These are phyloP conservation scores for Aspergillus melleus DNA, from an alignment of 2,329 filamentous ascomycete genomes.

Conservation along the genomic window DNA sequence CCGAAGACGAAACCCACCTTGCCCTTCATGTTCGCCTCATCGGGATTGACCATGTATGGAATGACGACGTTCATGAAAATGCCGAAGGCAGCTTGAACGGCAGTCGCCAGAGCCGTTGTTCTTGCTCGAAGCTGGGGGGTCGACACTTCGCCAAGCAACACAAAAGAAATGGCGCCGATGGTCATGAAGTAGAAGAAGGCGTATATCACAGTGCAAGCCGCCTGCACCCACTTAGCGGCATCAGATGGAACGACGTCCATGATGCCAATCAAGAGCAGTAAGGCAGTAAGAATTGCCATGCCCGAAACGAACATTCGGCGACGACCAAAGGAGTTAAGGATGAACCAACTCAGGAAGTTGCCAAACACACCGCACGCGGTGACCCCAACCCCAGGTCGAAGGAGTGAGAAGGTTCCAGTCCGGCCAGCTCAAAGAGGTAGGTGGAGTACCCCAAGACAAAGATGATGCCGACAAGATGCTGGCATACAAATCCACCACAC, in stretches of 20 bases:
- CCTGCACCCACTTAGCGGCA: constrained; percentile 35
- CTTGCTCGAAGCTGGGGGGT: constrained; percentile 42
- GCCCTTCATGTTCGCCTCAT: constrained; percentile 28
- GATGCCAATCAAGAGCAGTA: constrained; percentile 43
- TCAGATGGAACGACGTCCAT: constrained; percentile 39
- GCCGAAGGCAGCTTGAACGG: constrained; percentile 41
- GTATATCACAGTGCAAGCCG: constrained; percentile 35
- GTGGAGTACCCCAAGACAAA: constrained; percentile 29
- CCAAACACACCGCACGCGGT: constrained; percentile 35
- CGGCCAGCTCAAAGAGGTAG: constrained; percentile 51
- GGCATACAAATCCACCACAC: constrained; percentile 44
- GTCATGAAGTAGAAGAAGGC: constrained; percentile 41
- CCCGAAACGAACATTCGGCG: constrained; percentile 34
- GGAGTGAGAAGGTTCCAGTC: constrained; percentile 22
- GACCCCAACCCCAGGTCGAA: constrained; percentile 36
- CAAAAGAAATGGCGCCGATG: constrained; percentile 45
- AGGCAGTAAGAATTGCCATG: constrained; percentile 29
- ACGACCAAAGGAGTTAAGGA: constrained; percentile 36
- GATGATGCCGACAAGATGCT: constrained; percentile 45
- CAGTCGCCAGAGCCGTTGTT: constrained; percentile 46
- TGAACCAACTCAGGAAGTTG: constrained; percentile 37
- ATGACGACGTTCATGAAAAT: constrained; percentile 43
- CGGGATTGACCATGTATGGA: constrained; percentile 44
- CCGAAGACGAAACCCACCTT: constrained; percentile 35
- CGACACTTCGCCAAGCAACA: constrained; percentile 47